These are phyloP conservation scores for Akanthomyces lecanii DNA, from an alignment of 2,329 filamentous ascomycete genomes.

Conservation along the genomic window DNA sequence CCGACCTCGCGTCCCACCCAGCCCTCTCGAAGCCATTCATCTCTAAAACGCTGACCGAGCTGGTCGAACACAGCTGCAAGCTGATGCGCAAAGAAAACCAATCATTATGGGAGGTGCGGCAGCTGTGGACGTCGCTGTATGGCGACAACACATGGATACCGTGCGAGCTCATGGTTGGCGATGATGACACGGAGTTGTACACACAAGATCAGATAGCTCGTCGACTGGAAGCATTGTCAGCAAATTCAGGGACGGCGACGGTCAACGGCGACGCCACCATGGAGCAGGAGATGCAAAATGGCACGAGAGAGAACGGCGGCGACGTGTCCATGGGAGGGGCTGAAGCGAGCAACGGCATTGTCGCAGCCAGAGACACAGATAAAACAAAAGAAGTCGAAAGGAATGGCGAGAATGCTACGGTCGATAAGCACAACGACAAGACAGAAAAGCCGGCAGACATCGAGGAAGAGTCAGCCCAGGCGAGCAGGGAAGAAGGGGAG, in stretches of 20 bases:
- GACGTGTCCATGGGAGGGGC: slow-evolving; percentile 32
- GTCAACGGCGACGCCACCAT: slow-evolving; percentile 22
- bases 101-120: slow-evolving; percentile 69
- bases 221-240: slow-evolving; percentile 31
- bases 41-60: slow-evolving; percentile 66
- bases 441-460: slow-evolving; percentile 8
- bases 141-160: slow-evolving; percentile 70
- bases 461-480: background rate
- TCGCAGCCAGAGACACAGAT: slow-evolving; percentile 19
- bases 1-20: slow-evolving; percentile 70
- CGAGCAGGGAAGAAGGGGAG: background rate
- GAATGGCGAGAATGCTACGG: background rate
- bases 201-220: slow-evolving; percentile 42
- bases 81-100: slow-evolving; percentile 72
- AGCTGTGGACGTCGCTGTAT: slow-evolving; percentile 66
- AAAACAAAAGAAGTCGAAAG: slow-evolving; percentile 20
- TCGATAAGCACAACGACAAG: background rate
- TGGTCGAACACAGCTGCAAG: slow-evolving; percentile 63
- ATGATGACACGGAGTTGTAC: slow-evolving; percentile 53
- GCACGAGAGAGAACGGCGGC: slow-evolving; percentile 20
- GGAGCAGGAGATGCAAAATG: slow-evolving; percentile 15
- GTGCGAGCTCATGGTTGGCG: slow-evolving; percentile 53
- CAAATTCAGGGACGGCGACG: slow-evolving; percentile 21
- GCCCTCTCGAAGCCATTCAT: slow-evolving; percentile 71
- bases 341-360: slow-evolving; percentile 18